Evolutionary conservation across 371 early-diverging fungal genomes (phyloP).

Genomic region (Funneliformis caledonium): DNA sequence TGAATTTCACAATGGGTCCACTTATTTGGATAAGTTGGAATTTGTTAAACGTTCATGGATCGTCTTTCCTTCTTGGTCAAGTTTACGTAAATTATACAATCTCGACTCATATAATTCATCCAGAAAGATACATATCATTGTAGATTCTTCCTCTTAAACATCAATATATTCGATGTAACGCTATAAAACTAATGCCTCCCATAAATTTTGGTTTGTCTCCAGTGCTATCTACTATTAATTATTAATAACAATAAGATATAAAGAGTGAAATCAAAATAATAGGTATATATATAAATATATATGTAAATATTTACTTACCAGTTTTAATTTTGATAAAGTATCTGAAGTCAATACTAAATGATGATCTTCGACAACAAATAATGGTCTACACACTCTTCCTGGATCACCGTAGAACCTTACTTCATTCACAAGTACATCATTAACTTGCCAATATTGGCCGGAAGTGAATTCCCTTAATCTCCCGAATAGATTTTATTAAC

Average conservation of each 20-base stretch:
- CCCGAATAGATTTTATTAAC: conserved; percentile 61
- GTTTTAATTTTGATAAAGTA: conserved; percentile 43
- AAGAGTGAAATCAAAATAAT: neutral
- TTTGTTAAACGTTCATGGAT: conserved; percentile 46
- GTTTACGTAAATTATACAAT: neutral
- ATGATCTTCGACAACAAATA: conserved; percentile 75
- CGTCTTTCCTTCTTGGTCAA: conserved; percentile 26
- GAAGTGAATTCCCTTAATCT: conserved; percentile 60
- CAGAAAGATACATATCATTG: conserved; percentile 76
- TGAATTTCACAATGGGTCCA: conserved; percentile 94
- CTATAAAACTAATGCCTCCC: conserved; percentile 55
- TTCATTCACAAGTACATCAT: conserved; percentile 76
- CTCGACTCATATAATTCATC: conserved; percentile 59
- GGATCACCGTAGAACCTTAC: conserved; percentile 78
- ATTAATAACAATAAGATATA: neutral
- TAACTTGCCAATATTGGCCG: conserved; percentile 74
- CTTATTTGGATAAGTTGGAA: conserved; percentile 2
- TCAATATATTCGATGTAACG: conserved; percentile 87
- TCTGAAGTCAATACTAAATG: conserved; percentile 46
- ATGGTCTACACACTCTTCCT: conserved; percentile 83
- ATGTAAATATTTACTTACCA: conserved; percentile 12
- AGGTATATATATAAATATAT: neutral
- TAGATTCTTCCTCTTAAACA: conserved; percentile 86
- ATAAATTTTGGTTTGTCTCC: neutral
- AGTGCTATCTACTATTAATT: neutral